phyloP scores from a whole-genome alignment of 768 basidiomycete species.

The Suillus fuscotomentosus region DNA sequence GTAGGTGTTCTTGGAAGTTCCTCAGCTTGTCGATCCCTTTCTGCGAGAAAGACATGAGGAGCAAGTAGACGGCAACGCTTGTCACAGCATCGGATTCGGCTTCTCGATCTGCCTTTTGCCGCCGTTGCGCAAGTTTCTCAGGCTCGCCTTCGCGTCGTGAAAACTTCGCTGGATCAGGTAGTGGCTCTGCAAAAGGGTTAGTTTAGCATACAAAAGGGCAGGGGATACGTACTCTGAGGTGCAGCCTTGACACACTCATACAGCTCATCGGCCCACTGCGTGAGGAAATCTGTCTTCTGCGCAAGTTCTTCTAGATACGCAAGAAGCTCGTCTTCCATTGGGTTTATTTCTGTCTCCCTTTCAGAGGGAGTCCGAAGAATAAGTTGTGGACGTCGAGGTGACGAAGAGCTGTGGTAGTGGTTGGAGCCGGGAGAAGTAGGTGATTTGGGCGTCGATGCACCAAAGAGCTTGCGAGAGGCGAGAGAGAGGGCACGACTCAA shows the following conservation, averaged over 20 bases:
- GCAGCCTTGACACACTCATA: slow-evolving; percentile 84
- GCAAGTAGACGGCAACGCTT: slow-evolving; percentile 86
- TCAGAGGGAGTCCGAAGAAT: slow-evolving; percentile 39
- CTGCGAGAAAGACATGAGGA: slow-evolving; percentile 89
- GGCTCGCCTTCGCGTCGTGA: slow-evolving; percentile 66
- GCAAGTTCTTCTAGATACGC: slow-evolving; percentile 82
- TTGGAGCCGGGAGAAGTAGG: slow-evolving; percentile 35
- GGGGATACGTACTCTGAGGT: slow-evolving; percentile 65
- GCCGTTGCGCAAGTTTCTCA: slow-evolving; percentile 63
- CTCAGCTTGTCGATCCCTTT: slow-evolving; percentile 86
- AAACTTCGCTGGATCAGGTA: slow-evolving; percentile 80
- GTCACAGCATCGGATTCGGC: slow-evolving; percentile 71
- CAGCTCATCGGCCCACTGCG: slow-evolving; percentile 94
- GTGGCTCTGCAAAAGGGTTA: slow-evolving; percentile 52
- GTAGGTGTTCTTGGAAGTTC: slow-evolving; percentile 77
- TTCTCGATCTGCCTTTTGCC: slow-evolving; percentile 74
- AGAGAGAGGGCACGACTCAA: slow-evolving; percentile 77
- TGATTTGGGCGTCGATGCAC: slow-evolving; percentile 42
- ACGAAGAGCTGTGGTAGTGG: slow-evolving; percentile 46
- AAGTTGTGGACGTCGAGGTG: slow-evolving; percentile 57
- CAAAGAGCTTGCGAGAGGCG: slow-evolving; percentile 81
- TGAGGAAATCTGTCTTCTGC: slow-evolving; percentile 93
- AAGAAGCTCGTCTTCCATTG: slow-evolving; percentile 83
- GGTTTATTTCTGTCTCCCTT: slow-evolving; percentile 46
- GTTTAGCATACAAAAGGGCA: background rate